phyloP scores from a whole-genome alignment of 2,329 filamentous ascomycete species.

The Monosporascus sp. region DNA sequence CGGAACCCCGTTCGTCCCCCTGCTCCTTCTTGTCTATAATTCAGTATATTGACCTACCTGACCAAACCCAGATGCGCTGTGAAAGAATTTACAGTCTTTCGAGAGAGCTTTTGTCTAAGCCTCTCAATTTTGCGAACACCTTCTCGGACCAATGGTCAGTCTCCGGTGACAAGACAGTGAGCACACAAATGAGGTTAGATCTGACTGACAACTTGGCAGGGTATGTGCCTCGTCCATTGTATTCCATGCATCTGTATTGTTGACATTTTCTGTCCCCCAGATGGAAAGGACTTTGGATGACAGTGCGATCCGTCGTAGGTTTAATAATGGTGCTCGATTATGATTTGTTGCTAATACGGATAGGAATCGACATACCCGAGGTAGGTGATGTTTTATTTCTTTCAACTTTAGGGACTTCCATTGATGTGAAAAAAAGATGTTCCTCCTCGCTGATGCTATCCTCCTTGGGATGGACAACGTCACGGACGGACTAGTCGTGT shows the following conservation, averaged over 20 bases:
- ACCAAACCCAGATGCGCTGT: slow-evolving; percentile 15
- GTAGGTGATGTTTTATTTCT: too few species aligned
- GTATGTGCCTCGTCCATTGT: too few species aligned
- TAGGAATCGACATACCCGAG: too few species aligned
- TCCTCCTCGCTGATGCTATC: slow-evolving; percentile 65
- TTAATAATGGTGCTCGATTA: too few species aligned
- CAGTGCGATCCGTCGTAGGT: slow-evolving; percentile 63
- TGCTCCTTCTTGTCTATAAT: slow-evolving; percentile 12
- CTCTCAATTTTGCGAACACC: slow-evolving; percentile 53
- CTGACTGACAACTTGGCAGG: too few species aligned
- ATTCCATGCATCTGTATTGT: too few species aligned
- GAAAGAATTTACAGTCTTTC: slow-evolving; percentile 30
- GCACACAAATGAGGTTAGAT: too few species aligned
- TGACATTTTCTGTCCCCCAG: too few species aligned
- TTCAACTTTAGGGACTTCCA: too few species aligned
- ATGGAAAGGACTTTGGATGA: slow-evolving; percentile 77
- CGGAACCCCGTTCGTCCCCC: not conserved
- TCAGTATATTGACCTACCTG: not conserved
- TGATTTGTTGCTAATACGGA: too few species aligned
- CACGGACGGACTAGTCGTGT: slow-evolving; percentile 66
- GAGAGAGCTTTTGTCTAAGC: slow-evolving; percentile 26
- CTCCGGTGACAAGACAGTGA: too few species aligned
- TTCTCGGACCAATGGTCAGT: slow-evolving; percentile 61
- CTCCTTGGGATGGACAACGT: slow-evolving; percentile 65
- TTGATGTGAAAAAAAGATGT: too few species aligned